Conservation (phyloP, 2,329 filamentous ascomycete species). For the Chrysoporthe cubensis region DNA sequence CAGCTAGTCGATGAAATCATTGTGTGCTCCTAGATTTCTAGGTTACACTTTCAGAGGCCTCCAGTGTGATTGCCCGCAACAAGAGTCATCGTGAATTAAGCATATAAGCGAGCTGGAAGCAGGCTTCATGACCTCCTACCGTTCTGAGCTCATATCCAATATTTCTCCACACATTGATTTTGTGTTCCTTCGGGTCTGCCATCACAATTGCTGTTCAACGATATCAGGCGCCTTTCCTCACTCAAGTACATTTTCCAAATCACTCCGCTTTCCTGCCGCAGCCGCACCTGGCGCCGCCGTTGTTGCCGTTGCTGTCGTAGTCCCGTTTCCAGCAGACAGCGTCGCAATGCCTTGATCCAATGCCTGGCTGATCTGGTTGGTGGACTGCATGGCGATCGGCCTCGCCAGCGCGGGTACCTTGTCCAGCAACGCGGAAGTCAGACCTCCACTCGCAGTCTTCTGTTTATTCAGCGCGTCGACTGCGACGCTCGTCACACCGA, state of each 20-base stretch:
- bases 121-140: background rate
- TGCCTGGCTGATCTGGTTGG: constrained; percentile 17
- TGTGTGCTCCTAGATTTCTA: too few relatives aligned
- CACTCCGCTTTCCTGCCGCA: background rate
- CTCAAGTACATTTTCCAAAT: background rate
- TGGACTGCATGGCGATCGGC: constrained; percentile 21
- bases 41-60: too few relatives aligned
- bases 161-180: background rate
- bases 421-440: constrained; percentile 18
- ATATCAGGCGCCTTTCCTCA: background rate
- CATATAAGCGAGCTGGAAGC: background rate
- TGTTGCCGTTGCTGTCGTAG: background rate
- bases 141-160: background rate
- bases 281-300: background rate
- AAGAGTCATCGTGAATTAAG: background rate
- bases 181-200: background rate
- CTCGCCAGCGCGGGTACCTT: constrained; percentile 23
- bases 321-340: constrained; percentile 4
- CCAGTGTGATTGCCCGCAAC: background rate
- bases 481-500: constrained; percentile 20
- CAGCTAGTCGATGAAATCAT: constrained; percentile 11
- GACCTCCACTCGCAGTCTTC: constrained; percentile 10
- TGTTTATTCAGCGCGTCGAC: constrained; percentile 16
- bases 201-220: background rate
- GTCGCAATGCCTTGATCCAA: constrained; percentile 18